Evolutionary conservation across 1,139 yeast species (phyloP).

Genomic region (Sugiyamaella xylanicola): DNA sequence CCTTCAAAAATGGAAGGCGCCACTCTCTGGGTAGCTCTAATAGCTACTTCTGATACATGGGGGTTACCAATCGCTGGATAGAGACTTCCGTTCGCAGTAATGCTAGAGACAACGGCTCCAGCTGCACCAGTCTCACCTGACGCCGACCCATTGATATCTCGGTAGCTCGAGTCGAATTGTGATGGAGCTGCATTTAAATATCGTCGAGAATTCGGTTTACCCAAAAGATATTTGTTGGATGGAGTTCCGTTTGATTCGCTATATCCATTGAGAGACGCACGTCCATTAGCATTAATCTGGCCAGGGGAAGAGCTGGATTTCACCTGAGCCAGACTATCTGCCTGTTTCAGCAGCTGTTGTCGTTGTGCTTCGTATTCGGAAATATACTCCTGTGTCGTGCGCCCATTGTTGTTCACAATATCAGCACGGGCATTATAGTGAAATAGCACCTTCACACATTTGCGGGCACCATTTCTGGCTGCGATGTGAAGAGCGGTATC

Average conservation of each 20-base stretch:
- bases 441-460: constrained; percentile 71
- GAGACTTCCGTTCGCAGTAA: constrained; percentile 11
- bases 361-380: constrained; percentile 47
- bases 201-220: constrained; percentile 5
- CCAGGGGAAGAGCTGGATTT: constrained; percentile 36
- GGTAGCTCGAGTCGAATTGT: not conserved
- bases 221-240: not conserved
- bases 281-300: constrained; percentile 3
- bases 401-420: constrained; percentile 68
- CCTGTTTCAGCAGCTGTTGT: constrained; percentile 22
- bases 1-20: constrained; percentile 50
- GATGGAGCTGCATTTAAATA: not conserved
- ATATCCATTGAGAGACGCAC: constrained; percentile 5
- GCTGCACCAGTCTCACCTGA: not conserved
- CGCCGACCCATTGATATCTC: not conserved
- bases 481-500: constrained; percentile 88
- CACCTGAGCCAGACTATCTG: constrained; percentile 19
- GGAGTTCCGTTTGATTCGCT: constrained; percentile 7
- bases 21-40: constrained; percentile 51
- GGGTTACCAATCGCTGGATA: constrained; percentile 27
- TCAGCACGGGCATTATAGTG: constrained; percentile 73
- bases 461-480: constrained; percentile 71
- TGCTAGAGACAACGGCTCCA: not conserved
- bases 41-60: constrained; percentile 52
- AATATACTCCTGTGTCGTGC: constrained; percentile 74